Base-by-base conservation (phyloP, 768 basidiomycete species). In the Termitomyces sp. region DNA sequence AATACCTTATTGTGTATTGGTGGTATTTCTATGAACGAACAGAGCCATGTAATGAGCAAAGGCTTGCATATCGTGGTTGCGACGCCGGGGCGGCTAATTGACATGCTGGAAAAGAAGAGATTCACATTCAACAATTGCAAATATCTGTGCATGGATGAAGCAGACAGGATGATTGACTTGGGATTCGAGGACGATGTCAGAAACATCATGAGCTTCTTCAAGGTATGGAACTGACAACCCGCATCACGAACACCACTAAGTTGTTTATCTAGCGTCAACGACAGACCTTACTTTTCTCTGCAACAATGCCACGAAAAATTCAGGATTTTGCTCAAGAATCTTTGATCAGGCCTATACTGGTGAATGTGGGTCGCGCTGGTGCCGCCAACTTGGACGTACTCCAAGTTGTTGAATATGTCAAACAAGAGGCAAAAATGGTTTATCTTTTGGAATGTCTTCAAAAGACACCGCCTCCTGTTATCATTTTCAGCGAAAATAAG, bases 401-500 rank as follows among this genome's bases (percentile, higher is more conserved):
- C 30, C 94, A 94, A 68, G 90, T 98, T 32, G 92, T 98, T 22
- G 97, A 99, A 75, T 98, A 97, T 65, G 97, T 99, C 65, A 99
- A 99, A 74, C 94, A 97, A 69, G 97, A 98, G 73, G 97, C 97
- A 0, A 99, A 99, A 74, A 98, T 98, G 97, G 95, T 99, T 1
- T 99, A 98, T 71, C 81, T 98, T 16, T 78, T 99, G 48, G 97
- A 99, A 72, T 98, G 95, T 70, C 72, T 99, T 60, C 97, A 98
- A 70, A 99, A 98, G 76, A 99, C 97, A 0, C 88, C 97, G 0
- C 97, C 97, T 7, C 97, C 97, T 2, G 94, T 96, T 50, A 97
- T 98, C 72, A 83, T 98, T 57, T 99, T 99, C 71, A 94, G 90
- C 62, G 97, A 99, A 69, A 98, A 96, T 76, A 99, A 99, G 80